Evolutionary conservation across 768 basidiomycete genomes (phyloP), one percentile per base, ranked within the genome.

Genomic region (Lactarius indigo): DNA sequence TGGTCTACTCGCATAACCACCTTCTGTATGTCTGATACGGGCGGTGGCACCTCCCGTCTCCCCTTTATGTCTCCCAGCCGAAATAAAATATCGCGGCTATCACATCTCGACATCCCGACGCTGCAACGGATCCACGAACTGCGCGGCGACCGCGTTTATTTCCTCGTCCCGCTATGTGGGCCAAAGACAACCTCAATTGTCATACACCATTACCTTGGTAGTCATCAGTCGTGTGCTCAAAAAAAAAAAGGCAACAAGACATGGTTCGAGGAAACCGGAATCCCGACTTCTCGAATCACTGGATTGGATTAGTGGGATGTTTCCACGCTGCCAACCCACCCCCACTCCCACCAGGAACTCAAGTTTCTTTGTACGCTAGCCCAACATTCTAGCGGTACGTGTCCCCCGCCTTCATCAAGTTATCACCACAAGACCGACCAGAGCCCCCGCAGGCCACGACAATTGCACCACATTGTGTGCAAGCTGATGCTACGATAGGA

Each of bases 301-400:
- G 79, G 80, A 64, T 69, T 79, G 39, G 80, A 81, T 65, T 81
- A 80, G 80, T 80, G 79, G 79, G 75, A 81, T 12, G 73, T 72
- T 1, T 35, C 74, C 30, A 65, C 70, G 0, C 73, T 77, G 33
- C 56, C 58, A 23, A 20, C 55, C 42, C 33, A 59, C 63, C 20
- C 64, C 57, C 7, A 59, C 59, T 42, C 70, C 66, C 50, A 63
- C 56, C 64, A 68, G 42, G 12, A 50, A 6, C 68, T 78, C n/a
- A 71, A 70, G 42, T 72, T 81, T 56, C 75, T 76, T 5, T 81
- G 79, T 66, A 74, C 76, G 10, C 81, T 80, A 1, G 79, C 80
- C 5, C 81, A 81, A 63, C 81, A 81, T 66, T 75, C 70, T 39
- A 80, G 78, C 55, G 79, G 80, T 80, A 56, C 15, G 74, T 56